Base-by-base conservation (phyloP, 176 grass and related monocot genomes). In the Oryza glaberrima region DNA sequence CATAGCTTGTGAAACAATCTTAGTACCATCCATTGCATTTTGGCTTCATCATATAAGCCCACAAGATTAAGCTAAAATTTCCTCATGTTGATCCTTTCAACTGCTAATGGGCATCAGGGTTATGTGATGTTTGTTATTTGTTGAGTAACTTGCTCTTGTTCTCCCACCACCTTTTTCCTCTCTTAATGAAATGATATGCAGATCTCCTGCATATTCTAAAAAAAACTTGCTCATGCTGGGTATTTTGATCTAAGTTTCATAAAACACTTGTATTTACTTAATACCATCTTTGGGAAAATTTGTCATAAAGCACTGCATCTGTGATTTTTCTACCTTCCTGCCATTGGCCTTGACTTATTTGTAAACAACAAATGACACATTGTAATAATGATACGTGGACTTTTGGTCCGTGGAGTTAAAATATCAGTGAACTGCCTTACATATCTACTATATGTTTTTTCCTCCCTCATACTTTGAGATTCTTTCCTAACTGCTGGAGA, bases 91-190 rank as follows among this genome's bases (percentile, higher is more conserved):
- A 34, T 7, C n/a, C 22, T 48, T 78, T 36, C 20, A 17, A 26
- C 58, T 75, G 34, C 46, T 67, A 4, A 43, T 79, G 41, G 13
- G 26, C 38, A 7, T 74, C 35, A 82, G 19, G 20, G 20, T 6
- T 77, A 58, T 77, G 48, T 70, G 65, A 72, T 65, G 14, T 51
- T 83, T 71, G 23, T 22, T 82, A 82, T 10, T 60, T 82, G 40
- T 58, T 72, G 25, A 13, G 34, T 58, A 20, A 58, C 19, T 58
- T 58, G 52, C 52, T 20, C 17, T 3, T 32, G 30, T 32, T 32
- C 30, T 32, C 30, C 30, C 30, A 32, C 30, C 30, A 32, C 30
- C 30, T 32, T 32, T 2, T 32, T 32, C 30, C 30, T 32, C 30
- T 32, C 30, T 32, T 32, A 32, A 32, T 32, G 30, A 32, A 32